Base-by-base conservation (phyloP, 108 stramenopile species). In the Chaetoceros muelleri region DNA sequence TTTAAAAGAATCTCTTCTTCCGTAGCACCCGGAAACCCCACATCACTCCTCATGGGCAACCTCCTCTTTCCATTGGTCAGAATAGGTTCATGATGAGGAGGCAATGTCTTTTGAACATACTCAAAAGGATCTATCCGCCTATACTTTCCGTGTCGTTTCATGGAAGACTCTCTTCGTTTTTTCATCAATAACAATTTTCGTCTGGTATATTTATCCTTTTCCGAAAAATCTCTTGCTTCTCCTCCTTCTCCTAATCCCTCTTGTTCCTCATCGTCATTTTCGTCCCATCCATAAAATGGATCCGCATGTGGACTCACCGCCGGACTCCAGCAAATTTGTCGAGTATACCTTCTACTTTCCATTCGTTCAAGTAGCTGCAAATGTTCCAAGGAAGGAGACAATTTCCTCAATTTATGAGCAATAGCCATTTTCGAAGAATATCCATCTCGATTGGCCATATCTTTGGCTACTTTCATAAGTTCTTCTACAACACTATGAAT, bases 31-130 rank as follows among this genome's bases (percentile, higher is more conserved):
- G 81, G 71, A 67, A 91, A 91, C 24, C 90, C 90, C 13, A 91
- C 90, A 71, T 91, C 90, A 3, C 74, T 57, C 34, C 90, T 58
- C 61, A 67, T 78, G 8, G 90, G 90, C 40, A 91, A 60, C 28
- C 90, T 69, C 48, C 69, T 67, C 27, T 82, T 82, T 1, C 45
- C 47, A 48, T 87, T 73, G 40, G 76, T 75, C 2, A 91, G 47
- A 2, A 79, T 27, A 24, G 90, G 90, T 44, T 83, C 67, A 52
- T 69, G 58, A 20, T 54, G 25, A 0, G 83, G 83, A 1, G 63
- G 51, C 3, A 61, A 31, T 24, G 75, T 63, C n/a, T 75, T 69
- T 53, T 74, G 57, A 1, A 77, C 59, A 18, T 49, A 49, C 13
- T 13, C 17, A 0, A 51, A 46, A 0, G 81, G 76, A 58, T 89